These are phyloP conservation scores for Brassica nigra DNA, from an alignment of 345 rosid species.

Conservation along the genomic window DNA sequence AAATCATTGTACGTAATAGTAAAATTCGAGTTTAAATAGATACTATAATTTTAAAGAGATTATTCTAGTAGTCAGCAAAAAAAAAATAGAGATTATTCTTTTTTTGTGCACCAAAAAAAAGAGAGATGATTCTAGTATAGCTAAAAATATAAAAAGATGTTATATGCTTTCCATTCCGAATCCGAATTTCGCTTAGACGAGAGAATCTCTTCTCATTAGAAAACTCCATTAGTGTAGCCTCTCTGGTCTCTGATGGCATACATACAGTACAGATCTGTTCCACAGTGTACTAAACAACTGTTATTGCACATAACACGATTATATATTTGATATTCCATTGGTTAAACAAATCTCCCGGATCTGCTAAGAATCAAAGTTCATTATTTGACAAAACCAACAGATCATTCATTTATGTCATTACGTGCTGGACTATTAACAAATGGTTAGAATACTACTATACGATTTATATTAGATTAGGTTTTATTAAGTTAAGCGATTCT, in stretches of 20 bases:
- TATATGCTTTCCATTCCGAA: neutral
- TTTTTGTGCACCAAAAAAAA: too few species aligned
- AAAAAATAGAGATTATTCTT: too few species aligned
- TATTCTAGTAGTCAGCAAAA: too few species aligned
- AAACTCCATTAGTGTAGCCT: neutral
- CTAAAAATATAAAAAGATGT: neutral
- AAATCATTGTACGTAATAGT: neutral
- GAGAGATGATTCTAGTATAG: neutral
- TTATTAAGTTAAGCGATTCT: neutral
- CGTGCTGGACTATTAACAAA: neutral
- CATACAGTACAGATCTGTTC: neutral
- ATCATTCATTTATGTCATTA: slow-evolving; percentile 28
- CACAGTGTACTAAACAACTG: neutral
- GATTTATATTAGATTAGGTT: neutral
- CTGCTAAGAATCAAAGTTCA: slow-evolving; percentile 22
- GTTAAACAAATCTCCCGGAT: slow-evolving; percentile 9
- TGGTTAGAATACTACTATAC: neutral
- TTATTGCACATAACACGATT: neutral
- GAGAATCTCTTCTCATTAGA: neutral
- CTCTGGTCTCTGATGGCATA: neutral
- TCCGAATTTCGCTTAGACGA: neutral
- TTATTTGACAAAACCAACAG: slow-evolving; percentile 8
- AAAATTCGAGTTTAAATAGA: neutral
- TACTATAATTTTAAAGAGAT: neutral
- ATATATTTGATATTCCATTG: neutral